A percentile compares a stretch with the other conserved stretches of the same genome.
phyloP scores from a whole-genome alignment of 2,329 filamentous ascomycete species.

The Cytospora leucostoma region DNA sequence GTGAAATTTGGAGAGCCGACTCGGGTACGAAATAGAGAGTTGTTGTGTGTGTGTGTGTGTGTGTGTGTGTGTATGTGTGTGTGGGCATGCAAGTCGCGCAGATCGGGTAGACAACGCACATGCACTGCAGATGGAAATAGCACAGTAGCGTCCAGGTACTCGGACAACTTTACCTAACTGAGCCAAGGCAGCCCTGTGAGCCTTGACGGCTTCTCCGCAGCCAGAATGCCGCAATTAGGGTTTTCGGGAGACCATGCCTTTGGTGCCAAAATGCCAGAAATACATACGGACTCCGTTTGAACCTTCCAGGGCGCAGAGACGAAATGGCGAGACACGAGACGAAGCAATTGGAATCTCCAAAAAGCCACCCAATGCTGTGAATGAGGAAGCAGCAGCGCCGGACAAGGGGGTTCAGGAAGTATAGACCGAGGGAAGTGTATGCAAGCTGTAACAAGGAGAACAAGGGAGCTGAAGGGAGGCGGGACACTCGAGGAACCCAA shows the following conservation, averaged over 20 bases:
- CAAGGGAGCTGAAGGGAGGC: background rate
- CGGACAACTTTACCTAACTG: conserved; percentile 18
- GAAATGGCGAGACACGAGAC: background rate
- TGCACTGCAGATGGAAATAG: conserved; percentile 21
- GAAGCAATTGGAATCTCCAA: background rate
- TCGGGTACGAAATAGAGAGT: conserved; percentile 9
- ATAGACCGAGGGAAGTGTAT: background rate
- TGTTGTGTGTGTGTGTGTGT: background rate
- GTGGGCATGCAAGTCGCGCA: conserved; percentile 16
- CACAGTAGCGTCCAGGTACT: conserved; percentile 18
- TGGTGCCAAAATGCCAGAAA: background rate
- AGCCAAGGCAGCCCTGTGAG: conserved; percentile 7
- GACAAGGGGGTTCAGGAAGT: background rate
- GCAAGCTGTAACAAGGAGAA: background rate
- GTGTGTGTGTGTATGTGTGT: background rate
- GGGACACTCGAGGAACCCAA: background rate
- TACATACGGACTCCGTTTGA: background rate
- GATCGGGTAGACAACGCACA: conserved; percentile 13
- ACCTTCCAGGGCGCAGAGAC: background rate
- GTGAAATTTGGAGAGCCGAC: conserved; percentile 8
- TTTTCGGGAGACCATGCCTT: background rate
- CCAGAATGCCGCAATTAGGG: background rate
- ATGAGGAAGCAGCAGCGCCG: background rate
- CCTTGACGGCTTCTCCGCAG: background rate
- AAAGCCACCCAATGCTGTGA: background rate